Evolutionary conservation across 306 rosid species (phyloP), one percentile per base, ranked within the genome.

Genomic region (Vigna nakashimae): DNA sequence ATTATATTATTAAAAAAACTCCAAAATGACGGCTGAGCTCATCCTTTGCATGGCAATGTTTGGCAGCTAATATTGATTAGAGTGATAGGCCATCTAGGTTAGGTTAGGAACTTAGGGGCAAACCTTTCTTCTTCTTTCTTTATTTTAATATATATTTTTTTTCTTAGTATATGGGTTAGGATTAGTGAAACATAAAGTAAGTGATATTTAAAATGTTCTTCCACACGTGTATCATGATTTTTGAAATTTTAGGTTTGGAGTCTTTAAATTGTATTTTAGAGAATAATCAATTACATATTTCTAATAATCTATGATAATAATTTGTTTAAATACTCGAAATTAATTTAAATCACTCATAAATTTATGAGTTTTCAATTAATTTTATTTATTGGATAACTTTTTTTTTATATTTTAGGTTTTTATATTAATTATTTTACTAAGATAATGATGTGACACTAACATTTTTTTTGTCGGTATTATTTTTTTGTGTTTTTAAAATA

Each of bases 11-110:
- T 83, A 57, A 40, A 55, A 1, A 62, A 22, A 14, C 28, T 52
- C 26, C 13, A 2, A 80, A 82, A 79, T 82, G 83, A 79, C 82
- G 85, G 89, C 90, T 88, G 90, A 84, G 82, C 81, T 86, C 90
- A 76, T 62, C 74, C 73, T 68, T 1, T 0, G 5, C 7, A 64
- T 63, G 72, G 20, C 32, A 76, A 51, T 26, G 17, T 77, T 76
- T 67, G 42, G 45, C 57, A 55, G 49, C 75, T 38, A 26, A 50
- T 52, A 72, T 40, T 51, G 46, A 68, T 79, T 26, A 26, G 53
- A 16, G 20, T 40, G 56, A 76, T 38, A 38, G 13, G 42, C 7
- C 34, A 64, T 66, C 18, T 42, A 66, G 66, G 68, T 63, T 60
- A 30, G 66, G 69, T 20, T 20, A 20, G 22, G 22, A 1, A 62